Evolutionary conservation across 2,329 filamentous ascomycete genomes (phyloP).

Genomic region (Pseudogymnoascus sp.): DNA sequence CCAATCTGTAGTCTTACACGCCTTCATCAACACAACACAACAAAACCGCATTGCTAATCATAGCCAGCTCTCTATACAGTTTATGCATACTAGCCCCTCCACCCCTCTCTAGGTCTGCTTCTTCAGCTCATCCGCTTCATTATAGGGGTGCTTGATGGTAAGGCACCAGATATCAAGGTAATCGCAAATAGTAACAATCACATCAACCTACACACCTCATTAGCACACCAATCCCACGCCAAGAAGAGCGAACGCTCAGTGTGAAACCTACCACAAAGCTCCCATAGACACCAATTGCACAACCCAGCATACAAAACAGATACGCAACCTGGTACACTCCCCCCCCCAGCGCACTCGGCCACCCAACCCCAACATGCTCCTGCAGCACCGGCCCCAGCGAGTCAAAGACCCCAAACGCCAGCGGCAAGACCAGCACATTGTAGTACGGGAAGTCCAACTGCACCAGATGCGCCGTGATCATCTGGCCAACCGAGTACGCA

Average conservation of each 20-base stretch:
- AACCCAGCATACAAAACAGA: slow-evolving; percentile 78
- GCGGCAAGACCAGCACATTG: slow-evolving; percentile 73
- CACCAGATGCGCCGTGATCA: slow-evolving; percentile 90
- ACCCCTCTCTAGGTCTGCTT: slow-evolving; percentile 13
- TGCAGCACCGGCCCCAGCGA: slow-evolving; percentile 62
- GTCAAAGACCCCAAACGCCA: slow-evolving; percentile 72
- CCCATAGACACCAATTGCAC: slow-evolving; percentile 84
- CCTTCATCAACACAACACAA: not conserved
- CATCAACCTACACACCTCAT: slow-evolving; percentile 52
- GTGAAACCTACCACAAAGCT: slow-evolving; percentile 66
- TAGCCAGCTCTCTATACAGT: not conserved
- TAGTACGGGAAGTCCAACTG: slow-evolving; percentile 82
- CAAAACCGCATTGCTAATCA: not conserved
- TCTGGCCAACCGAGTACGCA: slow-evolving; percentile 89
- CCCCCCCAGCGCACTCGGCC: slow-evolving; percentile 67
- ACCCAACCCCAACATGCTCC: slow-evolving; percentile 50
- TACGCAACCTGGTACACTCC: slow-evolving; percentile 85
- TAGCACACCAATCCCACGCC: not conserved
- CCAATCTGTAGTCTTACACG: not conserved
- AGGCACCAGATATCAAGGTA: slow-evolving; percentile 98
- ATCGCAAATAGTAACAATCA: slow-evolving; percentile 96
- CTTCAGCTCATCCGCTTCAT: slow-evolving; percentile 29
- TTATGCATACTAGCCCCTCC: not conserved
- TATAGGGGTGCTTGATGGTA: slow-evolving; percentile 79
- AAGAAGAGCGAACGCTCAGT: not conserved